Evolutionary conservation across 345 rosid genomes (phyloP).

Genomic region (Eucalyptus curtisii): DNA sequence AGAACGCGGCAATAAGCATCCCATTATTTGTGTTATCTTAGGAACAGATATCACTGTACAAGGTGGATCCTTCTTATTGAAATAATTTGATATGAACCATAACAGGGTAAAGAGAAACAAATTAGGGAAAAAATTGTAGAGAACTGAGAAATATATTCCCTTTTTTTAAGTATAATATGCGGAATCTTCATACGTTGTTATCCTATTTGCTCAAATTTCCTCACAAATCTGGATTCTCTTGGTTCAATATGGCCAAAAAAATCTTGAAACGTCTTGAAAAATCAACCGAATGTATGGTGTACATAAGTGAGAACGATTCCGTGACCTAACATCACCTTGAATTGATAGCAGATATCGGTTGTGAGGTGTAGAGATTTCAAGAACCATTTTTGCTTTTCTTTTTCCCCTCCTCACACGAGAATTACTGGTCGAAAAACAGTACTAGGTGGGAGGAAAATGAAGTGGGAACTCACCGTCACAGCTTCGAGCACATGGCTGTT

Average conservation of each 20-base stretch:
- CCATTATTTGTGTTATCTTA: background rate
- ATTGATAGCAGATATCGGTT: background rate
- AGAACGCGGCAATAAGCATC: background rate
- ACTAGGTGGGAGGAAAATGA: background rate
- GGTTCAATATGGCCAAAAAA: background rate
- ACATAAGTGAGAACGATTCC: background rate
- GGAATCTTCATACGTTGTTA: background rate
- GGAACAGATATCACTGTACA: background rate
- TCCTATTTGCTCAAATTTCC: background rate
- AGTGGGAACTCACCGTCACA: constrained; percentile 31
- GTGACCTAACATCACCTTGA: background rate
- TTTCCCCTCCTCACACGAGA: background rate
- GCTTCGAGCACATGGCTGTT: constrained; percentile 41
- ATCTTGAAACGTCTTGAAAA: background rate
- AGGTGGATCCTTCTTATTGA: background rate
- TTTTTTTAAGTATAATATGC: background rate
- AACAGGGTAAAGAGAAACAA: background rate
- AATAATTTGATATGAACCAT: background rate
- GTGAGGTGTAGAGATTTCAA: background rate
- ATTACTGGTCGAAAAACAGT: background rate
- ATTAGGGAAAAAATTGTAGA: background rate
- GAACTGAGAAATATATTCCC: background rate
- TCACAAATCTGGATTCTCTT: background rate
- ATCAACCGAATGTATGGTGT: background rate
- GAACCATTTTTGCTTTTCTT: background rate